Evolutionary conservation across 2,329 filamentous ascomycete species (phyloP), one percentile per base, ranked within the genome.

Genomic region (Penicillium thymicola): DNA sequence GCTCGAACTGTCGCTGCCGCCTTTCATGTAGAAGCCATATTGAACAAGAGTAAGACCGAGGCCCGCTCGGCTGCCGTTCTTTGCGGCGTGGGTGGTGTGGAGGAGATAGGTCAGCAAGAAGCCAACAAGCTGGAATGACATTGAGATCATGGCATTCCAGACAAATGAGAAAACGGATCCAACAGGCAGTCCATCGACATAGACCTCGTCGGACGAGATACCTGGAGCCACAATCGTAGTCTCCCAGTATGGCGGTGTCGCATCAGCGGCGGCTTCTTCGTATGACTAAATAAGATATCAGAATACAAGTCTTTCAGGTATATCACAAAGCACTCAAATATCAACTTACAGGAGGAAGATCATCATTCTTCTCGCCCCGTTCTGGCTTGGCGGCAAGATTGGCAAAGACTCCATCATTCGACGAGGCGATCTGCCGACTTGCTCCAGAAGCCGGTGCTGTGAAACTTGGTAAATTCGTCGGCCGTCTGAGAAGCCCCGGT

Each of bases 71-170:
- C 92, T 96, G 48, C 94, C 94, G 72, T 99, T 96, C 79, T 99
- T 99, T 67, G 94, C 94, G 5, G 94, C 94, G 75, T 99, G 94
- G 8, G 93, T 96, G 30, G 94, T 97, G 81, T 99, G 94, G 3
- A 99, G 84, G 55, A 99, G 89, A 74, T 99, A 99, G 28, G 94
- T 97, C 67, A 99, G 89, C 30, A 99, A 85, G 82, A 99, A 99
- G 52, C 94, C 94, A 75, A 97, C 90, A 61, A 97, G 85, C 75
- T 96, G 90, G 81, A 99, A 97, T 42, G 92, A 96, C 83, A 96
- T 93, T 63, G 91, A 95, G 64, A 99, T 97, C 85, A 97, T 92
- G 76, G 89, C 90, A 47, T 79, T 93, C 81, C 82, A 90, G 57
- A 81, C 84, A 69, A 90, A 90, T 72, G 81, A 89, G 76, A 93